Evolutionary conservation across 768 basidiomycete genomes (phyloP), one percentile per base, ranked within the genome.

Genomic region (Russula sp.): DNA sequence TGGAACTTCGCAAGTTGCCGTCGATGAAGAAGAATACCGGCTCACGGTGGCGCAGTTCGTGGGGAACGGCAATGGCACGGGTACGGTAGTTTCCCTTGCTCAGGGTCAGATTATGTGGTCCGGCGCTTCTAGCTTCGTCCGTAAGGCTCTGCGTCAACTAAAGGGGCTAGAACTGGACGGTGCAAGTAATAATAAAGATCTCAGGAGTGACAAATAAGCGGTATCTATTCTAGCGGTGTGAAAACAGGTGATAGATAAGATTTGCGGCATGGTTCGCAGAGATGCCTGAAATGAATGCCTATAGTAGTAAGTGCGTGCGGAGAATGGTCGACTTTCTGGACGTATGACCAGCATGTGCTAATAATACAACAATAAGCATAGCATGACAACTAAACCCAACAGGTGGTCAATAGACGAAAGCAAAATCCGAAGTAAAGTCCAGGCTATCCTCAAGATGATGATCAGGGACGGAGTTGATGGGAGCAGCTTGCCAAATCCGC

Each of bases 11-110:
- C 76, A 77, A 51, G 54, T 88, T 18, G 58, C 72, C 0, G 77
- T 81, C 42, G 76, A 72, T 18, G 75, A 75, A 0, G 82, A 82
- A 66, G 65, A 76, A 54, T 90, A 91, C 67, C 79, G 85, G 49
- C 87, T 85, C 0, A 81, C 89, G 2, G 83, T 82, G 2, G 88
- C 87, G 35, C 79, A 84, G 64, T 83, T 78, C 63, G 42, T 80
- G 7, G 86, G 83, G 13, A 81, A 78, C 5, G 71, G 60, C 59
- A 38, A 59, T 20, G 61, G 65, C n/a, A 22, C 55, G 11, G 61
- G 65, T 29, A 34, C 50, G 36, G 62, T 61, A 29, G 52, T 47
- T 45, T 18, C 64, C 16, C 50, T 66, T 20, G 16, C 6, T 32
- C 59, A 66, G 36, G 56, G 50, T 20, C 52, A 55, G 59, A 61